These are phyloP conservation scores for Coemansia sp. DNA, from an alignment of 192 early-diverging fungal genomes.

Conservation along the genomic window DNA sequence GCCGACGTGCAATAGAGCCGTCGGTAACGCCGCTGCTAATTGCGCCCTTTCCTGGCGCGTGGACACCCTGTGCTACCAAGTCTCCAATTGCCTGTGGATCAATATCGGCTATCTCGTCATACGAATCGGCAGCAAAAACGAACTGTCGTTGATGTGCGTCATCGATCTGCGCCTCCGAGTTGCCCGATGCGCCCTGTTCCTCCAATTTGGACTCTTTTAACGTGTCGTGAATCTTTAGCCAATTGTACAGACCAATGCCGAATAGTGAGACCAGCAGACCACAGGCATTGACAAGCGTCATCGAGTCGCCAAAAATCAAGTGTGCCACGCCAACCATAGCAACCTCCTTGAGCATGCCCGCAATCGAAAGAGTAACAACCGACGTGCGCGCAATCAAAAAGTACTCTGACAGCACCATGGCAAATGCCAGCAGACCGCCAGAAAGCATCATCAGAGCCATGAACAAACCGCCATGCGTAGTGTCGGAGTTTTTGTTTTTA, in stretches of 20 bases:
- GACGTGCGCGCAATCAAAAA: conserved; percentile 78
- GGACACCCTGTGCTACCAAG: background rate
- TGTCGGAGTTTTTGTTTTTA: conserved; percentile 31
- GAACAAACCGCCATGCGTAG: conserved; percentile 11
- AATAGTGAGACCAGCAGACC: conserved; percentile 79
- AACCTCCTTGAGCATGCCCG: conserved; percentile 87
- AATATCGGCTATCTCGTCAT: conserved; percentile 21
- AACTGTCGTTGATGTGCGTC: conserved; percentile 23
- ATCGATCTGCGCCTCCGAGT: conserved; percentile 1
- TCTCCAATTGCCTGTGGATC: background rate
- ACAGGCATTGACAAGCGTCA: conserved; percentile 70
- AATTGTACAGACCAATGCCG: conserved; percentile 78
- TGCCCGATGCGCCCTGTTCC: background rate
- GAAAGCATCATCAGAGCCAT: conserved; percentile 55
- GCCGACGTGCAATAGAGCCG: conserved; percentile 18
- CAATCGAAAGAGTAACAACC: conserved; percentile 85
- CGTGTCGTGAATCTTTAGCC: conserved; percentile 60
- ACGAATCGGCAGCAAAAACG: conserved; percentile 31
- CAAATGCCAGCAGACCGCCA: conserved; percentile 84
- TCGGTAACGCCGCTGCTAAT: conserved; percentile 10
- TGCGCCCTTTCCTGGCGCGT: conserved; percentile 8
- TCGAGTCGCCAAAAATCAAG: conserved; percentile 78
- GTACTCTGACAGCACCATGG: conserved; percentile 87
- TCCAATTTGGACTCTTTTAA: background rate
- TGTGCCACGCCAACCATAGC: conserved; percentile 72